Percentiles rank a stretch among this genome's conserved stretches.
phyloP scores from a whole-genome alignment of 139 green algal genomes.

The Chlamydomonas sphaeroides region DNA sequence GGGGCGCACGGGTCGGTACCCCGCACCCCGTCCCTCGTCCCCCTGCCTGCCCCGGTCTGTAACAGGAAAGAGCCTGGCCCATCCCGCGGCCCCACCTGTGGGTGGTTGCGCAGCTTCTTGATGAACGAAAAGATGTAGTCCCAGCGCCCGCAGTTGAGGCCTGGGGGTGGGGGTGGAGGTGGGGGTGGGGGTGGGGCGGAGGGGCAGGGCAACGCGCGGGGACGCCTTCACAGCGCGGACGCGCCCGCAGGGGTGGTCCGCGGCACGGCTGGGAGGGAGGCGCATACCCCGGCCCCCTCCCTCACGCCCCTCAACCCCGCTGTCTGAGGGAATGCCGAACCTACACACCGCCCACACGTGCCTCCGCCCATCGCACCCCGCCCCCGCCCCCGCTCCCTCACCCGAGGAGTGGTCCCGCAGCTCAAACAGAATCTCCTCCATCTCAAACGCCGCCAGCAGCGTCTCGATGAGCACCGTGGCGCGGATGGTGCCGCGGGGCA shows the following conservation, averaged over 20 bases:
- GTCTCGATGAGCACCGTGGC: conserved; percentile 92
- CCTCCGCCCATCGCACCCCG: too few relatives aligned
- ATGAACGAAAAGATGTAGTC: conserved; percentile 94
- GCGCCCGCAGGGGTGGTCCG: too few relatives aligned
- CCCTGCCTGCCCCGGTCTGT: too few relatives aligned
- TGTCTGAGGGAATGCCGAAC: too few relatives aligned
- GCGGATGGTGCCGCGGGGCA: conserved; percentile 81
- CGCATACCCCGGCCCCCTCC: too few relatives aligned
- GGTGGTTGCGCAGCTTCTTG: conserved; percentile 87
- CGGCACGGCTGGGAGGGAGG: too few relatives aligned
- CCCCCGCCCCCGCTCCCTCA: conserved; percentile 37
- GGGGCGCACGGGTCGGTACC: too few relatives aligned
- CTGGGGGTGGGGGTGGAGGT: conserved; percentile 14
- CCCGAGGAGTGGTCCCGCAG: conserved; percentile 80
- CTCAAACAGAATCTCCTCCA: conserved; percentile 94
- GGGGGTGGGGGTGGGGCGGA: not conserved
- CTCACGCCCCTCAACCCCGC: too few relatives aligned
- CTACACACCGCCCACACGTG: too few relatives aligned
- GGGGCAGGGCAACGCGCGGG: not conserved
- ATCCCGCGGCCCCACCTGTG: conserved; percentile 26
- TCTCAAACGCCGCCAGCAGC: conserved; percentile 90
- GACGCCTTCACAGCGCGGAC: too few relatives aligned
- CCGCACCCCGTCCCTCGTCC: too few relatives aligned
- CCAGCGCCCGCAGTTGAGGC: conserved; percentile 93
- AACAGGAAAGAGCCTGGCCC: too few relatives aligned